Base-by-base conservation (phyloP, 257 asterid species). In the Gentiana dahurica region DNA sequence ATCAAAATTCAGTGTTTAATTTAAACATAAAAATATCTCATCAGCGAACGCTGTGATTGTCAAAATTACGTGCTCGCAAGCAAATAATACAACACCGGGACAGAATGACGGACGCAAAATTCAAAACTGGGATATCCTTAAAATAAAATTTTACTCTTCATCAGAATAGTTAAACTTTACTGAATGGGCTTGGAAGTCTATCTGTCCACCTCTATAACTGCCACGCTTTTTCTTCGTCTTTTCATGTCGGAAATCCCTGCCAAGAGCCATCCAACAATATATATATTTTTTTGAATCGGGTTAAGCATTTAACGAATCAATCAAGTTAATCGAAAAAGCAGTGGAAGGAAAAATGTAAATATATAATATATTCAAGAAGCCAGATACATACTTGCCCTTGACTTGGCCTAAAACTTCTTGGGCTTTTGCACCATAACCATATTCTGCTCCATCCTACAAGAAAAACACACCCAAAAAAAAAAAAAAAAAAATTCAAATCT, bases 211-310 rank as follows among this genome's bases (percentile, higher is more conserved):
- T 64, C 97, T 74, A 52, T 92, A 88, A 83, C 95, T 85, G 36
- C 99, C 99, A 0, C 99, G 97, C 82, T 88, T 92, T 79, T 92
- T 92, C 84, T 92, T 92, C 36, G 95, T 92, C 78, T 92, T 92
- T 55, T 92, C 81, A 59, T 76, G 78, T 35, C 81, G 71, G 47
- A 72, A 76, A 62, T 50, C 79, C 74, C 81, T 76, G 67, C 4
- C 11, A 49, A 35, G 35, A 32, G 38, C 43, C 46, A 37, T 41
- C 9, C 2, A 5, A 41, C 46, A 41, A 41, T 5, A 6, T 4
- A 0, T 24, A 0, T 24, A 0, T 24, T 24, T 24, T 24, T 24
- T 24, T 24, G 24, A 39, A 6, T 51, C 8, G 2, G 7, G 33
- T 55, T 55, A 50, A 48, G 56, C 44, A 0, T 34, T 33, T 44